Percentiles rank a stretch among this genome's conserved stretches.
phyloP scores from a whole-genome alignment of 805 yeast genomes.

The Citeromyces matritensis region DNA sequence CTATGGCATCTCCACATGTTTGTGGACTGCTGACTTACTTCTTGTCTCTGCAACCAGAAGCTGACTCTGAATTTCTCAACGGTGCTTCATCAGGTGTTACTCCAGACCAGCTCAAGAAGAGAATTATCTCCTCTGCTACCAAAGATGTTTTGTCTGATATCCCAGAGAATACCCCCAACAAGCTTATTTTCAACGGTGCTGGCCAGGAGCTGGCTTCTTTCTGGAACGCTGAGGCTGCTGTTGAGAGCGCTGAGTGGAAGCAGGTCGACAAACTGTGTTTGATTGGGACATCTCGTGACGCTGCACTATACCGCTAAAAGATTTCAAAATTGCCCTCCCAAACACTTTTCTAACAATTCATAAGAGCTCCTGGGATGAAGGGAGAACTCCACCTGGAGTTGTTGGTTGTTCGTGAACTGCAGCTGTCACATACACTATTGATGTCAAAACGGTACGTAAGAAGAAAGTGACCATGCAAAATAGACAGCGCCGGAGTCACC shows the following conservation, averaged over 20 bases:
- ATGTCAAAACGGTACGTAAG: no score
- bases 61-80: conserved; percentile 45
- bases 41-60: conserved; percentile 71
- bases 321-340: no score
- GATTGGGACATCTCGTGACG: no score
- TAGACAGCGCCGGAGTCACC: no score
- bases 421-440: no score
- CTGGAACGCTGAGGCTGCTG: conserved; percentile 23
- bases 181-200: conserved; percentile 70
- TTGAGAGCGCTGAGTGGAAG: conserved; percentile 1
- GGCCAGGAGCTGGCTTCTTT: conserved; percentile 55
- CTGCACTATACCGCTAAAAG: no score
- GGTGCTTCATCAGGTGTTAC: conserved; percentile 36
- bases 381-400: no score
- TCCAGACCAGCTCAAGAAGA: conserved; percentile 66
- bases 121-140: conserved; percentile 55
- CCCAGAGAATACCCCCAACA: conserved; percentile 64
- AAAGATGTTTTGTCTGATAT: conserved; percentile 30
- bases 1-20: conserved; percentile 97
- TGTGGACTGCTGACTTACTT: conserved; percentile 85
- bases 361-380: no score
- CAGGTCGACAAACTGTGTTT: conserved; percentile 1
- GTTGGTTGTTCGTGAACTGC: no score
- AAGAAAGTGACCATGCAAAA: no score
- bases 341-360: no score